Conservation (phyloP, 495 filamentous ascomycete genomes). For the Penicillium goetzii region DNA sequence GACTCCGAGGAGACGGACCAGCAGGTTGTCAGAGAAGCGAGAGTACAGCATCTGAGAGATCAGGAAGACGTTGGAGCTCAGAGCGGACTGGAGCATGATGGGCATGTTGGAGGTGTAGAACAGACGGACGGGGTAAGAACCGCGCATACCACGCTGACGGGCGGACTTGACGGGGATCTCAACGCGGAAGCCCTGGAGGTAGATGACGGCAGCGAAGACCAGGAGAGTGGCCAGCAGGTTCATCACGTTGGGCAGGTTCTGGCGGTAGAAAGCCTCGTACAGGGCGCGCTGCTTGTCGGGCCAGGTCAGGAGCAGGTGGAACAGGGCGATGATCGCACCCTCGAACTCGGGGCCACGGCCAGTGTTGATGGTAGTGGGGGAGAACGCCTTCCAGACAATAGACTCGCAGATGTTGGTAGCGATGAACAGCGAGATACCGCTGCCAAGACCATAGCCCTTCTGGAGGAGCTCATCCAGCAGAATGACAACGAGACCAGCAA, state of each 20-base stretch:
- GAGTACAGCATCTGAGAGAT: slow-evolving; percentile 99
- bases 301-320: slow-evolving; percentile 98
- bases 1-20: slow-evolving; percentile 93
- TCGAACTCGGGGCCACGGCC: slow-evolving; percentile 99
- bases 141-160: slow-evolving; percentile 97
- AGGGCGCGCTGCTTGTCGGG: slow-evolving; percentile 97
- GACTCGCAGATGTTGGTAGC: slow-evolving; percentile 99
- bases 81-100: slow-evolving; percentile 98
- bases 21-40: slow-evolving; percentile 96
- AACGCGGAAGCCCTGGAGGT: slow-evolving; percentile 99
- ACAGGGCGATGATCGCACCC: slow-evolving; percentile 96
- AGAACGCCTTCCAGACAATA: slow-evolving; percentile 99
- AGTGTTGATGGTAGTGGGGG: slow-evolving; percentile 98
- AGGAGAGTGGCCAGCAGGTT: slow-evolving; percentile 91
- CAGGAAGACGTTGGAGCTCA: slow-evolving; percentile 98
- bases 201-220: slow-evolving; percentile 97
- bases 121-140: slow-evolving; percentile 71
- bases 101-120: slow-evolving; percentile 78
- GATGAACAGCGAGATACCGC: slow-evolving; percentile 99
- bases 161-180: slow-evolving; percentile 99
- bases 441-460: slow-evolving; percentile 98
- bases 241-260: slow-evolving; percentile 99
- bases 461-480: slow-evolving; percentile 98
- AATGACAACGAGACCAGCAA: slow-evolving; percentile 97
- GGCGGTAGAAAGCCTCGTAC: slow-evolving; percentile 97